These are phyloP conservation scores for Pinus albicaulis DNA, from an alignment of 75 land plant species.

Conservation along the genomic window DNA sequence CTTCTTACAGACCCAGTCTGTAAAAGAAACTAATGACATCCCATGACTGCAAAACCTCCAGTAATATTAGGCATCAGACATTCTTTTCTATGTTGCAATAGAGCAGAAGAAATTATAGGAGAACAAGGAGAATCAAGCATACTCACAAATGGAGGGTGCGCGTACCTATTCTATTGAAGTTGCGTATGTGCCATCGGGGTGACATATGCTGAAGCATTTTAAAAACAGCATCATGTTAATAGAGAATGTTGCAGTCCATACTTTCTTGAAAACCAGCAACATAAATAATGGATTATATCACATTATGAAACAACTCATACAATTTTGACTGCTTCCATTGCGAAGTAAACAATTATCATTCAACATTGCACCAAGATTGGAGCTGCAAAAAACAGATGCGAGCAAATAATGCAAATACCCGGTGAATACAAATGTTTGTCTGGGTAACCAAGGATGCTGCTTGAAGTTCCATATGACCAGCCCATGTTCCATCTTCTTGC, in stretches of 20 bases:
- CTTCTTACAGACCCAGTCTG: background rate
- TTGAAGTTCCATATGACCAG: constrained; percentile 93
- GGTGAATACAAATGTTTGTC: constrained; percentile 89
- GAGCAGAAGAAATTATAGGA: background rate
- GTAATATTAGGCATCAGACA: background rate
- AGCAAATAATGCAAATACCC: constrained; percentile 28
- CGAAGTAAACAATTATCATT: background rate
- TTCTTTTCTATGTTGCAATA: background rate
- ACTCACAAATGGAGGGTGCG: constrained; percentile 84
- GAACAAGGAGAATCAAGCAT: background rate
- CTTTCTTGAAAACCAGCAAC: background rate
- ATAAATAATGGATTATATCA: background rate
- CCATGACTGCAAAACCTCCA: background rate
- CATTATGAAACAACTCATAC: background rate
- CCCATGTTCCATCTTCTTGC: constrained; percentile 89
- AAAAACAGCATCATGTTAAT: background rate
- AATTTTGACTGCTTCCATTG: background rate
- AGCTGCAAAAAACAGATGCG: constrained; percentile 2
- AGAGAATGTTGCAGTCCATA: background rate
- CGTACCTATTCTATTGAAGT: constrained; percentile 50
- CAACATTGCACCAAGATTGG: background rate
- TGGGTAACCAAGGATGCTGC: constrained; percentile 87
- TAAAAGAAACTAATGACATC: background rate
- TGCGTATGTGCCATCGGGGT: constrained; percentile 85
- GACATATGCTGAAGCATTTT: constrained; percentile 49